Evolutionary conservation across 2,329 filamentous ascomycete species (phyloP), one percentile per base, ranked within the genome.

Genomic region (Verticillium isaacii): DNA sequence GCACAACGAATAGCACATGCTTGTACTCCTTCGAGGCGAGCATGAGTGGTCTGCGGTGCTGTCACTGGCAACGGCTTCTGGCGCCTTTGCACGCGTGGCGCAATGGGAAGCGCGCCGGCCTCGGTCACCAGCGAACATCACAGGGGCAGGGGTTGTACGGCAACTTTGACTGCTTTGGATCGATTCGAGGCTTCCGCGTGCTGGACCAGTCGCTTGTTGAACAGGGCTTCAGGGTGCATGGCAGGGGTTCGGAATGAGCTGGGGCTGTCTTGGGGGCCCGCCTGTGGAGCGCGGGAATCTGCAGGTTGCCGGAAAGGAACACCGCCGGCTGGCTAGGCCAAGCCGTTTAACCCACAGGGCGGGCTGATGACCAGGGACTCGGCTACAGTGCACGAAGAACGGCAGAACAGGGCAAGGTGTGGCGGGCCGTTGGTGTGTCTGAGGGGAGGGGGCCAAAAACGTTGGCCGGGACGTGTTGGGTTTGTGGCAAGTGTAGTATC

Each of bases 291-390:
- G 61, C 63, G 61, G 60, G 63, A 65, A 61, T 66, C 63, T 66
- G 64, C 64, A 66, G n/a, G 64, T 60, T 65, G 60, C 64, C 63
- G 64, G 62, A 66, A 66, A 57, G 61, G 63, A 65, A 62, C 57
- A 65, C 61, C 41, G 37, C 61, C 57, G 59, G 59, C 60, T 57
- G 41, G 59, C 54, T 41, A 52, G 50, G 25, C 59, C 45, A 37
- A 32, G 58, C 45, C n/a, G 19, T 25, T 14, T 19, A 52, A 52
- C 19, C 45, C 45, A 52, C 45, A 11, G 19, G 19, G 23, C 45
- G n/a, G 45, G 45, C 45, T 52, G n/a, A 14, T 25, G 45, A 52
- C 45, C 45, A 52, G 45, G 45, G 45, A 23, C 12, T 14, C 8
- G 45, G 45, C 12, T 14, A 14, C n/a, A 52, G 45, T 12, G 19